phyloP scores from a whole-genome alignment of 371 early-diverging fungal species.

The Synchytrium microbalum region DNA sequence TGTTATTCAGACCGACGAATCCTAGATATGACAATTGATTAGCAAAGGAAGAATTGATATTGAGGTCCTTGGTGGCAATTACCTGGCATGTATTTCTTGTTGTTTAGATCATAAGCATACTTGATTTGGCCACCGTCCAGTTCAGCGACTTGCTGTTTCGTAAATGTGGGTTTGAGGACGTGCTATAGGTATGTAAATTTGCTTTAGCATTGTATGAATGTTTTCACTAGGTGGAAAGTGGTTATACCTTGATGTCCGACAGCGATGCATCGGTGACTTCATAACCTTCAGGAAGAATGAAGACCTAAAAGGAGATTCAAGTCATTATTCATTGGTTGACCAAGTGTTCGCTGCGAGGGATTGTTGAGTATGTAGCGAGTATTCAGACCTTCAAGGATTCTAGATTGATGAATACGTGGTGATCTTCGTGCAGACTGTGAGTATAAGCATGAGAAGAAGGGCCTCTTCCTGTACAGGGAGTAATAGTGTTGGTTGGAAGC shows the following conservation, averaged over 20 bases:
- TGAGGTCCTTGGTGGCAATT: constrained; percentile 8
- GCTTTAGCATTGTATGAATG: constrained; percentile 72
- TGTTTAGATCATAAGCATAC: constrained; percentile 73
- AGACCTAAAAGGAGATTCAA: constrained; percentile 45
- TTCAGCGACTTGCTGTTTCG: constrained; percentile 54
- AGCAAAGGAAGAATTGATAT: not conserved
- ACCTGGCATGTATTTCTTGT: constrained; percentile 81
- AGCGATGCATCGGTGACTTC: constrained; percentile 81
- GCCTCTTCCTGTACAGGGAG: constrained; percentile 60
- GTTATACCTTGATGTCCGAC: constrained; percentile 64
- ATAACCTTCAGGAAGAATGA: constrained; percentile 89
- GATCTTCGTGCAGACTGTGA: constrained; percentile 90
- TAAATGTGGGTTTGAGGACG: constrained; percentile 76
- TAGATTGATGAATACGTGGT: constrained; percentile 93
- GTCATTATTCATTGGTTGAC: not conserved
- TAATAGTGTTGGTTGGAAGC: not conserved
- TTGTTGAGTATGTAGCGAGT: not conserved
- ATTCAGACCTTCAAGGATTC: constrained; percentile 62
- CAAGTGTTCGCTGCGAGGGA: no score
- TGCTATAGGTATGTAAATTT: constrained; percentile 74
- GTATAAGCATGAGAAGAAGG: constrained; percentile 88
- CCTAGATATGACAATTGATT: constrained; percentile 37
- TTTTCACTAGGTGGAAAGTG: constrained; percentile 48
- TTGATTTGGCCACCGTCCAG: constrained; percentile 53
- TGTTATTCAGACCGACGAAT: constrained; percentile 90